Base-by-base conservation (phyloP, 768 basidiomycete species). In the Termitomyces sp. region DNA sequence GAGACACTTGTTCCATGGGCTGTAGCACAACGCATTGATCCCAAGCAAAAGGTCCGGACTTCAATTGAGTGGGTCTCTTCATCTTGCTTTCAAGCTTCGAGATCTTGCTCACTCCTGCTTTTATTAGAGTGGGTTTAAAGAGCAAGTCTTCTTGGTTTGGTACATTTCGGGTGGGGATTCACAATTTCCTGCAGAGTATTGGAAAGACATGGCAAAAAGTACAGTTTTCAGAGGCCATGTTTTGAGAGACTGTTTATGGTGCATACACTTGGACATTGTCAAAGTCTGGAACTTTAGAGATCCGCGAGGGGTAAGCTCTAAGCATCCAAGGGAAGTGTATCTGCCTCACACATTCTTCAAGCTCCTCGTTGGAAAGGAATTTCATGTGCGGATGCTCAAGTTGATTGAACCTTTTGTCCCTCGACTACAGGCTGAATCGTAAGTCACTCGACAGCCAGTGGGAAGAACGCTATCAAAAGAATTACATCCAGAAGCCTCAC, bases 1-100 rank as follows among this genome's bases (percentile, higher is more conserved):
- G 54, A 56, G 54, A 36, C 54, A 24, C 48, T 56, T 36, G 24
- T 56, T 18, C 54, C 54, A 16, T 56, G 54, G 54, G 54, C 46
- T 5, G 54, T 56, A 33, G 54, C 54, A 22, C 54, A 56, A 26
- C 54, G 46, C 12, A 48, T 56, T 24, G 54, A 48, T 47, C 46
- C 54, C 45, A 47, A 47, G 10, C 53, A 54, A 44, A 54, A 54
- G 24, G 43, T 54, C n/a, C 45, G 10, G 33, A 33, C 48, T 32
- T 49, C 48, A 13, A 49, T 49, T 3, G 48, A 49, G 48, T 50
- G 14, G 22, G 48, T 22, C 22, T 50, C 16, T 9, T 2, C 2
- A 46, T 9, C n/a, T 18, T 26, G 24, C 26, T 3, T 20, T 28
- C 12, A 8, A 18, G 16, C 35, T 38, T 28, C 28, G 13, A 35